Evolutionary conservation across 1,284 basidiomycete genomes (phyloP).

Genomic region (Filobasidium uniguttulatum): DNA sequence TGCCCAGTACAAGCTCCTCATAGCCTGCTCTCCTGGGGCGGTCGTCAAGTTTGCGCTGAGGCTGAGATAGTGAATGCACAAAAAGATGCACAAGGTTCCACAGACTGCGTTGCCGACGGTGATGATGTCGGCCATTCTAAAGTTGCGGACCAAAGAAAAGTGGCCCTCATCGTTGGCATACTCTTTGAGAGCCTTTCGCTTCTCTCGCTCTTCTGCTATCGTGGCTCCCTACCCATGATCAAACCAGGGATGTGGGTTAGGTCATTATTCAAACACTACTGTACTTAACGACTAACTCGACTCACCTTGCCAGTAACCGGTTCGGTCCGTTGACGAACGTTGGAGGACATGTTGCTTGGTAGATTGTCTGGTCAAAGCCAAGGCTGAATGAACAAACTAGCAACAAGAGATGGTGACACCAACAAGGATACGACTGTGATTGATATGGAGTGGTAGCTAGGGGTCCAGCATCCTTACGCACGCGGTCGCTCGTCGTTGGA

Average conservation of each 20-base stretch:
- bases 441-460: too few relatives aligned
- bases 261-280: neutral
- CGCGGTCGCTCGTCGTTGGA: too few relatives aligned
- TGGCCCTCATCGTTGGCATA: constrained; percentile 81
- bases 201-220: constrained; percentile 27
- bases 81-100: constrained; percentile 79
- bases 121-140: constrained; percentile 92
- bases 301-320: constrained; percentile 4
- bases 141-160: constrained; percentile 92
- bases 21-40: constrained; percentile 26
- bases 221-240: neutral
- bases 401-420: too few relatives aligned
- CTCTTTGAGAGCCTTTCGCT: constrained; percentile 50
- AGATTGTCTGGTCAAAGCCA: too few relatives aligned
- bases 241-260: neutral
- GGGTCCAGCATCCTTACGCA: too few relatives aligned
- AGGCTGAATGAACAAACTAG: too few relatives aligned
- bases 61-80: constrained; percentile 80
- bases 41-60: constrained; percentile 52
- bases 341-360: too few relatives aligned
- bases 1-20: constrained; percentile 57
- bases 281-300: neutral
- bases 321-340: neutral
- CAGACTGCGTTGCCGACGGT: constrained; percentile 99
- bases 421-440: too few relatives aligned